These are phyloP conservation scores for Musa balbisiana DNA, from an alignment of 202 grass and related monocot genomes.

Conservation along the genomic window DNA sequence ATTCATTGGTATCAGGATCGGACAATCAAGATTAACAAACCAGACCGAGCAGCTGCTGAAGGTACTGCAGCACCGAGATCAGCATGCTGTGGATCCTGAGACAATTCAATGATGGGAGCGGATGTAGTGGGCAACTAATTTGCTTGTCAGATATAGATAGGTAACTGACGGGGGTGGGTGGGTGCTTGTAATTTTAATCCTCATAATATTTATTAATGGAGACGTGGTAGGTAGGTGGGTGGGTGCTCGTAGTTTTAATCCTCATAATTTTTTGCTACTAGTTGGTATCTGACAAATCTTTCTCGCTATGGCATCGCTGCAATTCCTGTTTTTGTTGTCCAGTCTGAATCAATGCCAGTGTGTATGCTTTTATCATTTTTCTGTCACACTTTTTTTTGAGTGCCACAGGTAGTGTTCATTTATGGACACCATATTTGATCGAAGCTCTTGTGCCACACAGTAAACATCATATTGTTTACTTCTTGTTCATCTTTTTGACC, in stretches of 20 bases:
- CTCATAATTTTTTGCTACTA: background rate
- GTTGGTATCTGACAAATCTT: too few species aligned
- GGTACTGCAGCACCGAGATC: slow-evolving; percentile 12
- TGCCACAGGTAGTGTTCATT: too few species aligned
- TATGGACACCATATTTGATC: too few species aligned
- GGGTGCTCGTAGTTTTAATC: slow-evolving; percentile 1
- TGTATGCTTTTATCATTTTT: too few species aligned
- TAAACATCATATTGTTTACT: too few species aligned
- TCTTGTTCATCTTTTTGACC: too few species aligned
- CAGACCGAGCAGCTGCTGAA: slow-evolving; percentile 10
- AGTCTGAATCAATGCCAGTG: too few species aligned
- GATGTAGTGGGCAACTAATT: background rate
- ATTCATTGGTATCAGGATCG: background rate
- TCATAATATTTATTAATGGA: background rate
- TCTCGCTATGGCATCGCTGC: too few species aligned
- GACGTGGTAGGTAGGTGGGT: background rate
- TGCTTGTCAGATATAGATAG: background rate
- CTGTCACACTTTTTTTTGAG: too few species aligned
- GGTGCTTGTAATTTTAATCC: slow-evolving; percentile 1
- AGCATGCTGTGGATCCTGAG: slow-evolving; percentile 13
- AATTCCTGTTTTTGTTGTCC: too few species aligned
- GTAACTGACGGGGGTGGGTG: background rate
- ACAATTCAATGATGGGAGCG: background rate
- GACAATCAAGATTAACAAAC: slow-evolving; percentile 23
- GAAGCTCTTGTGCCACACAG: too few species aligned